Percentiles rank a stretch among this genome's conserved stretches.
phyloP scores from a whole-genome alignment of 1,139 yeast species.

The Pichia sp. region DNA sequence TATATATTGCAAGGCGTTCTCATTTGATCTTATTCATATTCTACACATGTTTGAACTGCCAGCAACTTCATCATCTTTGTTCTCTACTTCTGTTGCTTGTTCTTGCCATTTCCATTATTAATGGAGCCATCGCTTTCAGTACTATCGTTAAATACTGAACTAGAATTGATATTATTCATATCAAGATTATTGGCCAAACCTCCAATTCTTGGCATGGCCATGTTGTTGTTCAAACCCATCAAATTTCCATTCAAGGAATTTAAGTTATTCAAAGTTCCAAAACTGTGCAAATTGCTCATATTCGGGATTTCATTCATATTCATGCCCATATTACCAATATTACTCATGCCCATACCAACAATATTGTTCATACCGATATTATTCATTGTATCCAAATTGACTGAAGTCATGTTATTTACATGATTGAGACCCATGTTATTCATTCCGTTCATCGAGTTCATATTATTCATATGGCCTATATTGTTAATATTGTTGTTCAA shows the following conservation, averaged over 20 bases:
- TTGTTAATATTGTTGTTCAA: background rate
- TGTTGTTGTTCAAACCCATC: constrained; percentile 4
- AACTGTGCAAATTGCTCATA: constrained; percentile 4
- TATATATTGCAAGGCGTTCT: too few species aligned
- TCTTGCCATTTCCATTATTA: background rate
- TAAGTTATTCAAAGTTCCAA: background rate
- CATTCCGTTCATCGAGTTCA: constrained; percentile 8
- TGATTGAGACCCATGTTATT: constrained; percentile 5
- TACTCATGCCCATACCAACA: constrained; percentile 1
- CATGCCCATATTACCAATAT: background rate
- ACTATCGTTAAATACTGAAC: constrained; percentile 4
- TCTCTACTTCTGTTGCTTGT: background rate
- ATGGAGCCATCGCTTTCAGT: background rate
- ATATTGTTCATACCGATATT: background rate
- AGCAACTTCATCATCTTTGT: background rate
- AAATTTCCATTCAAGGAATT: background rate
- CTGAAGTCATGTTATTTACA: constrained; percentile 1
- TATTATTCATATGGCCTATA: constrained; percentile 5
- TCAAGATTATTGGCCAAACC: background rate
- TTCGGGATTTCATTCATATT: constrained; percentile 5
- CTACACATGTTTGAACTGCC: too few species aligned
- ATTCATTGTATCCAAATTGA: constrained; percentile 4
- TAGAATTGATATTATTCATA: constrained; percentile 6
- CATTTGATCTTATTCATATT: too few species aligned
- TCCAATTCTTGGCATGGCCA: background rate